Evolutionary conservation across 371 early-diverging fungal species (phyloP), one percentile per base, ranked within the genome.

Genomic region (Mortierella sp.): DNA sequence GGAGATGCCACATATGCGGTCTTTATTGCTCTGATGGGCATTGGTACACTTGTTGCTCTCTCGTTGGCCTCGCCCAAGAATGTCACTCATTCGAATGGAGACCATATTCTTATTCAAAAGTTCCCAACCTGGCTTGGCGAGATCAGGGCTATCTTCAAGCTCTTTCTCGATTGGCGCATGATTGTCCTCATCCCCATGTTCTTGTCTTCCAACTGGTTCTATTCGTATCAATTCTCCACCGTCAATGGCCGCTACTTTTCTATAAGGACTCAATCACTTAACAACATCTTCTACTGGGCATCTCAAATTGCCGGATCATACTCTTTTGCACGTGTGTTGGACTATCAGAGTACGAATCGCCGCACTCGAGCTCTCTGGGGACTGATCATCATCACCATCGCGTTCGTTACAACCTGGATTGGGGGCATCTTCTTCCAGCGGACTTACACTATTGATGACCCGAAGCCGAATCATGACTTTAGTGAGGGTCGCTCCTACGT

Each of bases 201-300:
- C 65, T 76, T 90, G 37, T 82, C 89, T 9, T 88, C 89, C 56
- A 92, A 92, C 57, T 90, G 87, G 82, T 91, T 89, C 79, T 91
- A 90, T 68, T 81, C 88, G 1, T 91, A 90, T 63, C 90, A 90
- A 61, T 85, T 24, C 64, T 85, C 60, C 5, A 59, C 60, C 30
- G 60, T 59, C 60, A 59, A 59, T 21, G 60, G 60, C 42, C 37
- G 50, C 42, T 59, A 59, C 39, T 59, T 59, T 28, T 59, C 60
- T 28, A 59, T 50, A 9, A 50, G 60, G 14, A 59, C 60, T 11
- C 60, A 59, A 50, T 49, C 60, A 0, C 60, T 59, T 41, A 59
- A 59, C 41, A 56, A 56, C 56, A 56, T 85, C n/a, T 71, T 89
- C 55, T 91, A 91, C 65, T 91, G 91, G 91, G 83, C 72, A 26